Evolutionary conservation across 2,329 filamentous ascomycete genomes (phyloP), one percentile per base, ranked within the genome.

Genomic region (Ophiostoma ulmi): DNA sequence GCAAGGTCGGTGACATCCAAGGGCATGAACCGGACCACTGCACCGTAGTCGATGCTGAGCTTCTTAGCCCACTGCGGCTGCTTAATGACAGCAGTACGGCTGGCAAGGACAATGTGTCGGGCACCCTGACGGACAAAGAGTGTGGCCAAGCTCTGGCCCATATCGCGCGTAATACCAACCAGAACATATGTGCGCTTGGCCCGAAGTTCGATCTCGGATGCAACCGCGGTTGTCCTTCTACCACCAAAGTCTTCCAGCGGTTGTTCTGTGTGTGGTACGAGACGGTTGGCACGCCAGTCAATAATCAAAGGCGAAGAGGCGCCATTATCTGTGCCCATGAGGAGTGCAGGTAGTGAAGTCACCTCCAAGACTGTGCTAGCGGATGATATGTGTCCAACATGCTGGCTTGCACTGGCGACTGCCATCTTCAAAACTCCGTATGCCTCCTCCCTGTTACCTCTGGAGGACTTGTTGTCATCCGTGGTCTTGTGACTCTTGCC

Each of bases 111-210:
- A 52, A 83, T 76, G 73, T 81, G 72, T 0, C 78, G 75, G 0
- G 81, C 81, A 0, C 81, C 81, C 5, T 79, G 77, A 13, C 76
- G 64, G 2, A 79, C 74, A 35, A 83, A 77, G 0, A 83, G 75
- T 1, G 77, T 76, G 71, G 79, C 80, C n/a, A 83, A 71, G 67
- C 80, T 82, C 74, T 83, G 81, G 14, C 81, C 81, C 20, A 83
- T 76, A 70, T 83, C 81, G n/a, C 80, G 78, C 0, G 81, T 83
- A 63, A 82, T 73, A 8, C 81, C 81, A 8, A 80, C 74, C 0
- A 83, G 73, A 13, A 81, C 69, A 70, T 83, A 83, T 0, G 81
- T 81, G 71, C 77, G 79, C 69, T 78, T 61, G 0, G 76, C 73
- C 3, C 73, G 75, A 61, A 83, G 58, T 13, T 26, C 36, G 58